A percentile compares a stretch with the other conserved stretches of the same genome.
phyloP scores from a whole-genome alignment of 108 stramenopile species.

The Mayamaea pseudoterrestris region DNA sequence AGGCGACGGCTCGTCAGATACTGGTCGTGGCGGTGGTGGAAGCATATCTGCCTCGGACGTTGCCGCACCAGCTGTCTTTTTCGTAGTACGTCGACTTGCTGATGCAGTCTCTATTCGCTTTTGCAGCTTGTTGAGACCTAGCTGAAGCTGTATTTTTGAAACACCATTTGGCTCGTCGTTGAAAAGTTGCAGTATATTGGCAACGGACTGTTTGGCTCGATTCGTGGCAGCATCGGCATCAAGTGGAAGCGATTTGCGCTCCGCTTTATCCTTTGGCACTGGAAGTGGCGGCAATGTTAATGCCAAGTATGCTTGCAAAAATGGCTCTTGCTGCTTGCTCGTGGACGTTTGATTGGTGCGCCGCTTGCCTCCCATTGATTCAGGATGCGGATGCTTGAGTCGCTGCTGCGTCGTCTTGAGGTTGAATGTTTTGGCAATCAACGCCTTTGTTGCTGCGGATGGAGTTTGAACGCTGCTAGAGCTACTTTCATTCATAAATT shows the following conservation, averaged over 20 bases:
- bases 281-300: constrained; percentile 26
- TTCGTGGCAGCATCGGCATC: constrained; percentile 6
- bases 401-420: constrained; percentile 27
- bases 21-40: neutral
- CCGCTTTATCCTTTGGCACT: constrained; percentile 19
- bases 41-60: too few species aligned
- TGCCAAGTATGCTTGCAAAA: constrained; percentile 4
- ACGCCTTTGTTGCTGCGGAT: too few species aligned
- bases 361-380: constrained; percentile 29
- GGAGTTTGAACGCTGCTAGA: too few species aligned
- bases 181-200: constrained; percentile 10
- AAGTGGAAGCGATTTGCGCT: constrained; percentile 10
- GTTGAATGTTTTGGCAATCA: too few species aligned
- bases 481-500: too few species aligned
- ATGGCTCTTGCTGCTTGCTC: neutral
- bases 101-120: constrained; percentile 10
- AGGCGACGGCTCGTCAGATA: neutral
- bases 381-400: constrained; percentile 36
- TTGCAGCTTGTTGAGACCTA: constrained; percentile 15
- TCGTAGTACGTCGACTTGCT: neutral
- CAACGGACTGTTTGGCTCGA: constrained; percentile 15
- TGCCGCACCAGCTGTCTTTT: neutral
- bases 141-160: constrained; percentile 39
- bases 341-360: constrained; percentile 5
- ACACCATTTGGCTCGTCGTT: neutral